A percentile compares a stretch with the other conserved stretches of the same genome.
Evolutionary conservation across 768 basidiomycete genomes (phyloP).

Genomic region (Boletus rufocinnamomeus): DNA sequence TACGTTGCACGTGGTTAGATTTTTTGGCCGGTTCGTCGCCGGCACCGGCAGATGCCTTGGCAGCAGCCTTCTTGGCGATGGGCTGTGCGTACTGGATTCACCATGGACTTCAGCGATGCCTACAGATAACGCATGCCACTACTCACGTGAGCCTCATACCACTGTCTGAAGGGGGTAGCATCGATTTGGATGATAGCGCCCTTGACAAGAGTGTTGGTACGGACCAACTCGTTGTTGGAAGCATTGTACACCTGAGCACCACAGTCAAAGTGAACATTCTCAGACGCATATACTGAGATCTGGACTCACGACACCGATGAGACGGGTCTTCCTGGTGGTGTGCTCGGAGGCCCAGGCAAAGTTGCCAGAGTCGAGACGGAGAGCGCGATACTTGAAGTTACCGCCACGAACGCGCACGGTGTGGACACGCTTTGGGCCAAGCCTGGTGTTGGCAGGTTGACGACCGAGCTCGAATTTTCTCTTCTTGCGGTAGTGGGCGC

Average conservation of each 20-base stretch:
- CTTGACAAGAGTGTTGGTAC: conserved; percentile 99
- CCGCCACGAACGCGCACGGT: conserved; percentile 94
- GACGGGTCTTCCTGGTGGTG: conserved; percentile 91
- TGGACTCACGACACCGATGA: conserved; percentile 88
- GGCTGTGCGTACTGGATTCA: conserved; percentile 84
- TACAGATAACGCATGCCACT: not conserved
- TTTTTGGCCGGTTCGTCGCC: conserved; percentile 68
- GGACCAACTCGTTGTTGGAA: conserved; percentile 99
- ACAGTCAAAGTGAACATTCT: conserved; percentile 8
- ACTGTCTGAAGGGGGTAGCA: conserved; percentile 98
- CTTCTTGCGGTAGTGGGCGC: conserved; percentile 99
- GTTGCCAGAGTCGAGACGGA: conserved; percentile 96
- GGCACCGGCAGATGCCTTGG: conserved; percentile 55
- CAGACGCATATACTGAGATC: not conserved
- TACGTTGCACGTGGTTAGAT: conserved; percentile 89
- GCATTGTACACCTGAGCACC: conserved; percentile 87
- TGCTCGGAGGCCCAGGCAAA: conserved; percentile 99
- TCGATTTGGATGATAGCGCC: conserved; percentile 95
- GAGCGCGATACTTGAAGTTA: conserved; percentile 92
- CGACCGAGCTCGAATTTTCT: conserved; percentile 99
- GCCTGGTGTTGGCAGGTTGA: conserved; percentile 96
- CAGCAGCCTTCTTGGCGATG: conserved; percentile 78
- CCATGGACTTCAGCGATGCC: conserved; percentile 4
- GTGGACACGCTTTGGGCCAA: conserved; percentile 94
- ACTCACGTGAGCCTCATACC: conserved; percentile 98